phyloP scores from a whole-genome alignment of 768 basidiomycete species.

The Auricularia auricula-judae region DNA sequence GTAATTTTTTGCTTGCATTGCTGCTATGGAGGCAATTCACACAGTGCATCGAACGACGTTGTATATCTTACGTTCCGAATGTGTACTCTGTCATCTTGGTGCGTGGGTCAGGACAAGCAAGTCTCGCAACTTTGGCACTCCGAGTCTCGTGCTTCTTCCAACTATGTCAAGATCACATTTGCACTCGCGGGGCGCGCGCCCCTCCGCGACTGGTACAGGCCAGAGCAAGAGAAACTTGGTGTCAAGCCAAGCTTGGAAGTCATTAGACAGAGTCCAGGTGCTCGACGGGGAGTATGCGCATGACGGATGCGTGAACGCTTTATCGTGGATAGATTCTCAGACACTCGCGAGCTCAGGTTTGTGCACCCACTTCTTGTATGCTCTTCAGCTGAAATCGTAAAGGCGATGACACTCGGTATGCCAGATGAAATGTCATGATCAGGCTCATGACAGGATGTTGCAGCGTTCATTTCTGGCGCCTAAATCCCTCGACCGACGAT shows the following conservation, averaged over 20 bases:
- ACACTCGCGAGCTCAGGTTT: slow-evolving; percentile 20
- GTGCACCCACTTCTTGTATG: not conserved
- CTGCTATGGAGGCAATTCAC: not conserved
- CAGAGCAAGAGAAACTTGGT: not conserved
- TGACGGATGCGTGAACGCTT: slow-evolving; percentile 23
- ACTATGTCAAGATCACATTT: not conserved
- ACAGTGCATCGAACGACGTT: not conserved
- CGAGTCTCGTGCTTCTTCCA: too few relatives aligned
- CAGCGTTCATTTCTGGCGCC: slow-evolving; percentile 71
- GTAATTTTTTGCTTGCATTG: not conserved
- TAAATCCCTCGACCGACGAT: slow-evolving; percentile 38
- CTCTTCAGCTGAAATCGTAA: not conserved
- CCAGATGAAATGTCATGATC: too few relatives aligned
- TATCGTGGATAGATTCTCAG: slow-evolving; percentile 21
- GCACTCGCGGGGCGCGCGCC: not conserved
- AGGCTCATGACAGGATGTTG: too few relatives aligned
- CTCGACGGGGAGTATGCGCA: not conserved
- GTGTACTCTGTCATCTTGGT: too few relatives aligned
- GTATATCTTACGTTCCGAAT: not conserved
- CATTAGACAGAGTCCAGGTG: not conserved
- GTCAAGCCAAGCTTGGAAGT: not conserved
- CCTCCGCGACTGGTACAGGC: not conserved
- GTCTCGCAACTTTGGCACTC: too few relatives aligned
- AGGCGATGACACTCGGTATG: not conserved
- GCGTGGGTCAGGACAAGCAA: too few relatives aligned